Percentiles rank a stretch among this genome's conserved stretches.
Evolutionary conservation across 2,329 filamentous ascomycete species (phyloP).

Genomic region (Celoporthe dispersa): DNA sequence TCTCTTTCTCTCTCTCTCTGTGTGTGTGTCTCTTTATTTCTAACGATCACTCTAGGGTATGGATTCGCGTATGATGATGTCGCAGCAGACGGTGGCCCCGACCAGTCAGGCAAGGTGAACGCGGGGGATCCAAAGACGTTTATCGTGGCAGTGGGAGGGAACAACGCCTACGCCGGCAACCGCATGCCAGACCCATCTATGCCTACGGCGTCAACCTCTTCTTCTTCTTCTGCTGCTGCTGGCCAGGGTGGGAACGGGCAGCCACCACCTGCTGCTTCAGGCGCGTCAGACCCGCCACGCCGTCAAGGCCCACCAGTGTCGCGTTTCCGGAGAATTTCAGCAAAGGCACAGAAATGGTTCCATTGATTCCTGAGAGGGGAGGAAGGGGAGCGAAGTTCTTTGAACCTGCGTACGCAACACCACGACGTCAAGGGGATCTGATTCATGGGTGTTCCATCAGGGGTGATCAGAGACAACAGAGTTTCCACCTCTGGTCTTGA

Average conservation of each 20-base stretch:
- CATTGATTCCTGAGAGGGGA: background rate
- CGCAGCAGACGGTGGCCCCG: slow-evolving; percentile 51
- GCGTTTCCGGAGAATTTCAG: slow-evolving; percentile 18
- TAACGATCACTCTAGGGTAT: slow-evolving; percentile 47
- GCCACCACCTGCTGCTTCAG: background rate
- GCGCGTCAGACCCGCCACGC: background rate
- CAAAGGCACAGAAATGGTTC: slow-evolving; percentile 28
- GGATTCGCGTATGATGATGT: slow-evolving; percentile 68
- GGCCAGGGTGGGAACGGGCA: background rate
- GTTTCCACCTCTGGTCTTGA: background rate
- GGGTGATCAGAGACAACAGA: background rate
- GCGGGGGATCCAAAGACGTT: slow-evolving; percentile 54
- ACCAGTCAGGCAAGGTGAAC: slow-evolving; percentile 61
- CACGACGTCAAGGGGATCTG: background rate
- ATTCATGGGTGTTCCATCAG: slow-evolving; percentile 2
- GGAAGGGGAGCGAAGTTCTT: background rate
- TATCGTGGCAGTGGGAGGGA: slow-evolving; percentile 56
- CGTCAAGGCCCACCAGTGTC: slow-evolving; percentile 10
- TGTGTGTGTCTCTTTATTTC: background rate
- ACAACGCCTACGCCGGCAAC: slow-evolving; percentile 35
- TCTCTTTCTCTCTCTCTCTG: background rate
- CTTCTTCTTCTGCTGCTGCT: background rate
- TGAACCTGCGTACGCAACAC: background rate
- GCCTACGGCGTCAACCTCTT: background rate
- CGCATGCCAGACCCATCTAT: slow-evolving; percentile 3